Conservation (phyloP, 345 rosid species). For the Sonneratia alba region DNA sequence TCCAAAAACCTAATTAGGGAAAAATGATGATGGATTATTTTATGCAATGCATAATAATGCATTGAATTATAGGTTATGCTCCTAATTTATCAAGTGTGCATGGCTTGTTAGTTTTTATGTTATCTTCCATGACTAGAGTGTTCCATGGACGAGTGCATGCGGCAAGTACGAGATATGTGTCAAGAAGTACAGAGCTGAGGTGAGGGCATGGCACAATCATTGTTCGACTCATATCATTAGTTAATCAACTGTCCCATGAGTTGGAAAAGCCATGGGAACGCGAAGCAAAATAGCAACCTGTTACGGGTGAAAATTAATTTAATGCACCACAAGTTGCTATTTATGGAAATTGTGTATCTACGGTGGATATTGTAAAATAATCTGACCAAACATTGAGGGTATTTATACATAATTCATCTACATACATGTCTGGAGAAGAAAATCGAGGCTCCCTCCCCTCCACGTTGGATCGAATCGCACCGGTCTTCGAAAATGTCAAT, state of each 20-base stretch:
- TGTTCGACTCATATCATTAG: background rate
- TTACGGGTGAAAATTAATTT: background rate
- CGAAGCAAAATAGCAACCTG: background rate
- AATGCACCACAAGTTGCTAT: constrained; percentile 5
- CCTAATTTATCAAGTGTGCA: background rate
- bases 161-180: background rate
- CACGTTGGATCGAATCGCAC: background rate
- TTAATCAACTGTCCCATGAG: background rate
- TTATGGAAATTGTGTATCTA: background rate
- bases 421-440: background rate
- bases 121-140: background rate
- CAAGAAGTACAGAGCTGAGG: background rate
- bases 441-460: background rate
- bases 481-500: background rate
- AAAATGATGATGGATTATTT: no score
- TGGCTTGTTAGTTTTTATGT: background rate
- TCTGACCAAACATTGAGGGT: background rate
- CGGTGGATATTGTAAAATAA: background rate
- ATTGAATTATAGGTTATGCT: background rate
- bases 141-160: background rate
- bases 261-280: background rate
- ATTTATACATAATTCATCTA: background rate
- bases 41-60: no score
- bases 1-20: no score
- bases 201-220: background rate